Percentiles rank a stretch among this genome's conserved stretches.
These are phyloP conservation scores for Rhizopus arrhizus DNA, from an alignment of 371 early-diverging fungal species.

Conservation along the genomic window DNA sequence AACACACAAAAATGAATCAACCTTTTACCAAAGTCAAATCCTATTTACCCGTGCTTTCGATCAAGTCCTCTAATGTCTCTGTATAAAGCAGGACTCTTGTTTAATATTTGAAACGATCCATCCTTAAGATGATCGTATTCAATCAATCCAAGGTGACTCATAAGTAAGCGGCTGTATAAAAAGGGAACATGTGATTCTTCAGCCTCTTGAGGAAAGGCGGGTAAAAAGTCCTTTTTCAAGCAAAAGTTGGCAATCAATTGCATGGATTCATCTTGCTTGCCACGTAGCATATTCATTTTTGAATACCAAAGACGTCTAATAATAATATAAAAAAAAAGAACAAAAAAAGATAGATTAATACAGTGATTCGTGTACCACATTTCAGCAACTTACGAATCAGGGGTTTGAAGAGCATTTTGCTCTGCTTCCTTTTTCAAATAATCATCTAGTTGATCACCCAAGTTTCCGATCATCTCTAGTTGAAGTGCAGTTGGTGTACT, in stretches of 20 bases:
- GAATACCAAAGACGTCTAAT: conserved; percentile 48
- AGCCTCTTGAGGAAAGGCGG: conserved; percentile 54
- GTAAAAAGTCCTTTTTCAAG: conserved; percentile 59
- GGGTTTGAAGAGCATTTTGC: conserved; percentile 39
- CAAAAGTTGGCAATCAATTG: conserved; percentile 51
- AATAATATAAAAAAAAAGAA: conserved; percentile 9
- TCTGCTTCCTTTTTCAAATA: conserved; percentile 61
- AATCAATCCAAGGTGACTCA: conserved; percentile 77
- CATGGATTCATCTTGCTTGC: conserved; percentile 27
- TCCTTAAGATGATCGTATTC: conserved; percentile 74
- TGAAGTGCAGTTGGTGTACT: conserved; percentile 37
- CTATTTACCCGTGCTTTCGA: conserved; percentile 70
- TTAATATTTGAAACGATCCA: conserved; percentile 69
- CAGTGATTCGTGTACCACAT: background rate
- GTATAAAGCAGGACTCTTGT: conserved; percentile 65
- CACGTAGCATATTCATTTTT: conserved; percentile 48
- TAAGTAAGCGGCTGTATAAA: conserved; percentile 66
- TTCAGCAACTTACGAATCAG: conserved; percentile 35
- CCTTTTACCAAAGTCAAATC: background rate
- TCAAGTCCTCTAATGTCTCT: conserved; percentile 81
- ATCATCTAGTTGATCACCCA: conserved; percentile 48
- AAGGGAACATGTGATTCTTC: conserved; percentile 61
- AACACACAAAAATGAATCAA: background rate
- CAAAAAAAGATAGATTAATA: conserved; percentile 22
- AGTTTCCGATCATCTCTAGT: conserved; percentile 36